phyloP scores from a whole-genome alignment of 768 basidiomycete species.

The Mycena chlorophos region DNA sequence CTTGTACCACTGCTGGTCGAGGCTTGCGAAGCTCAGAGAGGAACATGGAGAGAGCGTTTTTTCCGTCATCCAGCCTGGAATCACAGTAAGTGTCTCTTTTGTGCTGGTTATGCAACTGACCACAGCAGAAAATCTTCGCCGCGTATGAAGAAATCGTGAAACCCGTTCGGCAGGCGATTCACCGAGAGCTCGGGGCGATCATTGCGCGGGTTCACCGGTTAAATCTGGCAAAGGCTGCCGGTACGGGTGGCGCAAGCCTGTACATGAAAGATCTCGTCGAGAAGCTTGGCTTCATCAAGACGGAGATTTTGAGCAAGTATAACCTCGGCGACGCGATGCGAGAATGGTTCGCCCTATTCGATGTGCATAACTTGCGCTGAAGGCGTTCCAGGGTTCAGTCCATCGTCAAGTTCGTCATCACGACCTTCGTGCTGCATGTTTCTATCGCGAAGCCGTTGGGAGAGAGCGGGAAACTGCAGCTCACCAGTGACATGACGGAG shows the following conservation, averaged over 20 bases:
- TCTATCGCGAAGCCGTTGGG: slow-evolving; percentile 90
- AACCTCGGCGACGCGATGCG: slow-evolving; percentile 67
- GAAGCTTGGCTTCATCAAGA: slow-evolving; percentile 79
- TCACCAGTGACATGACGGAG: slow-evolving; percentile 95
- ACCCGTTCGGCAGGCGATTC: slow-evolving; percentile 66
- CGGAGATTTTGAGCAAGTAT: slow-evolving; percentile 72
- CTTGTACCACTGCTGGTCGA: slow-evolving; percentile 73
- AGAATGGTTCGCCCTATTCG: slow-evolving; percentile 57
- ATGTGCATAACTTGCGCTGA: not conserved
- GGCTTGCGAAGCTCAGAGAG: slow-evolving; percentile 61
- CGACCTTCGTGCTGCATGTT: slow-evolving; percentile 89
- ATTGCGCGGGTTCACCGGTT: slow-evolving; percentile 82
- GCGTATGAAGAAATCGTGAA: slow-evolving; percentile 60
- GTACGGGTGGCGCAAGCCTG: slow-evolving; percentile 67
- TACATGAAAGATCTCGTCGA: slow-evolving; percentile 94
- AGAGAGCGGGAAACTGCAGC: slow-evolving; percentile 90
- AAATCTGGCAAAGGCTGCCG: slow-evolving; percentile 71
- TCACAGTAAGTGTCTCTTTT: slow-evolving; percentile 50
- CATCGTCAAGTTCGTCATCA: slow-evolving; percentile 78
- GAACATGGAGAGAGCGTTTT: slow-evolving; percentile 68
- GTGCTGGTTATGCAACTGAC: not conserved
- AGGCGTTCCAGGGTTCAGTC: slow-evolving; percentile 49
- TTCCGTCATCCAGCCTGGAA: slow-evolving; percentile 50
- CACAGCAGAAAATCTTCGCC: slow-evolving; percentile 46
- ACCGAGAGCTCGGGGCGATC: slow-evolving; percentile 77